phyloP scores from a whole-genome alignment of 345 rosid genomes.

The Eucalyptus melliodora region DNA sequence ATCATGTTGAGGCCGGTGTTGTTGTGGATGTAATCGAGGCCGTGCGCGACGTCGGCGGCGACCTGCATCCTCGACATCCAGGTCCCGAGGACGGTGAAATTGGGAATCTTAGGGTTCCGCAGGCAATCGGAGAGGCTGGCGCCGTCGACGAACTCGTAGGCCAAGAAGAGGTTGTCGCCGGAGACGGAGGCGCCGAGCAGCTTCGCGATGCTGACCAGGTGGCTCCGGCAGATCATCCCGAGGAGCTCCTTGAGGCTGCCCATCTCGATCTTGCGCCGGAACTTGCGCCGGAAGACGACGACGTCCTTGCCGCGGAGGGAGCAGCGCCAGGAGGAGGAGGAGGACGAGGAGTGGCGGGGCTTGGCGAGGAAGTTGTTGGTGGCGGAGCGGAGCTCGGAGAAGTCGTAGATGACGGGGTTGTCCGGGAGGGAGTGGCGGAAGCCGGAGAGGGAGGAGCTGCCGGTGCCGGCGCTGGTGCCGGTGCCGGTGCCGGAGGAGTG shows the following conservation, averaged over 20 bases:
- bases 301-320: slow-evolving; percentile 45
- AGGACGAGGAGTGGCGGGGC: slow-evolving; percentile 42
- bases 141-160: slow-evolving; percentile 58
- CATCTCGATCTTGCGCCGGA: slow-evolving; percentile 32
- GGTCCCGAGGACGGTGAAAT: slow-evolving; percentile 52
- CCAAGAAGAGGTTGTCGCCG: slow-evolving; percentile 60
- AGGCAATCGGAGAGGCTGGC: slow-evolving; percentile 55
- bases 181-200: slow-evolving; percentile 65
- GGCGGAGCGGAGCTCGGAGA: slow-evolving; percentile 71
- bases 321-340: slow-evolving; percentile 69
- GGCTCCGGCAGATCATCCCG: slow-evolving; percentile 52
- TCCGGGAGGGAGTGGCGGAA: slow-evolving; percentile 59
- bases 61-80: slow-evolving; percentile 87
- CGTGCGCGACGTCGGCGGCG: slow-evolving; percentile 69
- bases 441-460: slow-evolving; percentile 43
- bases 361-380: slow-evolving; percentile 82
- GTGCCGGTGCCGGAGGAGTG: background rate
- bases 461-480: background rate
- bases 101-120: slow-evolving; percentile 46
- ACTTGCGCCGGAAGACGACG: slow-evolving; percentile 63
- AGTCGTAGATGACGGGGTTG: slow-evolving; percentile 61
- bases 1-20: slow-evolving; percentile 48
- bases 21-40: slow-evolving; percentile 82
- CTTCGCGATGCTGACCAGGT: slow-evolving; percentile 52
- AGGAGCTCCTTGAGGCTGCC: slow-evolving; percentile 33